Conservation (phyloP, 2,329 filamentous ascomycete species). For the Botrytis fragariae region DNA sequence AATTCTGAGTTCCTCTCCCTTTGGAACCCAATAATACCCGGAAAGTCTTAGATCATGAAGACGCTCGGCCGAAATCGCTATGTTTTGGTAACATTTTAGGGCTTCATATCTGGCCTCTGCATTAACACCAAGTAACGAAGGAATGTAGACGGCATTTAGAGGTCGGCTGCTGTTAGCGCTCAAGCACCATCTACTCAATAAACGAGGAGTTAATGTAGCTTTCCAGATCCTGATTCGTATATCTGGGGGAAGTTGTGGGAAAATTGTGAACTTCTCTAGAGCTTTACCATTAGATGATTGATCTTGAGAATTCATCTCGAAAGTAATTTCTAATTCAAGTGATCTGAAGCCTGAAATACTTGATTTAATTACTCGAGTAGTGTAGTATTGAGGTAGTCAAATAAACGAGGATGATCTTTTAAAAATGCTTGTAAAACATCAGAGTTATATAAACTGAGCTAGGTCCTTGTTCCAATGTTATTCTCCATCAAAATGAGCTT, state of each 20-base stretch:
- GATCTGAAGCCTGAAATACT: no score
- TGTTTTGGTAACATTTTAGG: neutral
- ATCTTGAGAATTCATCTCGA: neutral
- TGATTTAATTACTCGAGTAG: no score
- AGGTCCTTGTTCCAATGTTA: neutral
- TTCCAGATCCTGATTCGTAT: neutral
- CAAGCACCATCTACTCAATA: neutral
- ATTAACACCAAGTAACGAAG: neutral
- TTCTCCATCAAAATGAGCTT: neutral
- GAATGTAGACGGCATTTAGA: rapidly evolving
- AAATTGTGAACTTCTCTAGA: neutral
- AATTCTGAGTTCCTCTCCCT: no score
- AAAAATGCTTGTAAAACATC: neutral
- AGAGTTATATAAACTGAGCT: neutral
- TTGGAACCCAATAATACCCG: neutral
- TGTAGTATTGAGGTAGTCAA: neutral
- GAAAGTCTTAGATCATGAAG: rapidly evolving
- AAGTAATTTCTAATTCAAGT: no score
- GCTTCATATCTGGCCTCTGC: neutral
- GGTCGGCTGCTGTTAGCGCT: neutral
- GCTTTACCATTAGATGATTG: neutral
- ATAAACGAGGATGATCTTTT: neutral
- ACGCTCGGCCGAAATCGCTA: neutral
- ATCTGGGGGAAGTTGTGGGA: neutral
- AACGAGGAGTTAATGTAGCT: neutral